Evolutionary conservation across 2,329 filamentous ascomycete genomes (phyloP).

Genomic region (Tricladium varicosporioides): DNA sequence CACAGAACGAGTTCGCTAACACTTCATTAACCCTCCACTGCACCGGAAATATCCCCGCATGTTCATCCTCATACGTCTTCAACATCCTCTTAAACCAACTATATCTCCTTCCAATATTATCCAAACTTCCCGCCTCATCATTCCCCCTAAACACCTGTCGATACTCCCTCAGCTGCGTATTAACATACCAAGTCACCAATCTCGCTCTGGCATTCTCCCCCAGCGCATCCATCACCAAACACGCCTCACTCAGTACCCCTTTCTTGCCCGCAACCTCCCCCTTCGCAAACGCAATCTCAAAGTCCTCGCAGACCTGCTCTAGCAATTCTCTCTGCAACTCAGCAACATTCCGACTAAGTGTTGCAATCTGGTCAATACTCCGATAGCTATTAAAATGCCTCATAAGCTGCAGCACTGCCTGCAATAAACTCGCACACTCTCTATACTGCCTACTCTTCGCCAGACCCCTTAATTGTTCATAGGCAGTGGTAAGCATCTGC

Average conservation of each 20-base stretch:
- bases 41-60: conserved; percentile 80
- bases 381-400: conserved; percentile 97
- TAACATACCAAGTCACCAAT: conserved; percentile 95
- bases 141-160: conserved; percentile 93
- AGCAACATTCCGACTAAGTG: conserved; percentile 85
- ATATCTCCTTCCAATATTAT: conserved; percentile 94
- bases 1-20: conserved; percentile 88
- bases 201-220: conserved; percentile 81
- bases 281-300: conserved; percentile 91
- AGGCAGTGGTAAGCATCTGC: conserved; percentile 99
- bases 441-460: conserved; percentile 86
- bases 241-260: conserved; percentile 77
- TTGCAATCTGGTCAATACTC: conserved; percentile 96
- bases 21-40: conserved; percentile 90
- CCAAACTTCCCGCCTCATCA: conserved; percentile 91
- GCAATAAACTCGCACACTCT: conserved; percentile 89
- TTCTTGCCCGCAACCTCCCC: conserved; percentile 72
- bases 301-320: conserved; percentile 99
- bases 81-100: conserved; percentile 96
- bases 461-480: conserved; percentile 85
- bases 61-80: conserved; percentile 93
- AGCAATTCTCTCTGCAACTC: conserved; percentile 89
- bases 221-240: conserved; percentile 89
- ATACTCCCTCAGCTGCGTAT: conserved; percentile 93
- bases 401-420: conserved; percentile 96